phyloP scores from a whole-genome alignment of 768 basidiomycete genomes.

The Candolleomyces eurysporus region DNA sequence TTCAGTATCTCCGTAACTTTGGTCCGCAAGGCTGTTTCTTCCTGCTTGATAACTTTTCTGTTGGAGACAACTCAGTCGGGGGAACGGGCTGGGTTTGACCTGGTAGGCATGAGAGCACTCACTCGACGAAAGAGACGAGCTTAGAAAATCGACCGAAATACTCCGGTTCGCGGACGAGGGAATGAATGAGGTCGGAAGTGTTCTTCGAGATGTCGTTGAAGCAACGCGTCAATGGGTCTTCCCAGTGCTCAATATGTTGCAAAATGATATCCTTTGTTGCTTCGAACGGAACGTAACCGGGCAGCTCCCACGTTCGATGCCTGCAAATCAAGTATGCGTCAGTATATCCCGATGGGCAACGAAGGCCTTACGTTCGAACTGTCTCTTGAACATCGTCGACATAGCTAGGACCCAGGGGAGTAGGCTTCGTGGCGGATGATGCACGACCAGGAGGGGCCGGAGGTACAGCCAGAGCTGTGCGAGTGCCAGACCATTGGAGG shows the following conservation, averaged over 20 bases:
- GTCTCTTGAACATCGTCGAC: not conserved
- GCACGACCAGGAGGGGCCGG: no score
- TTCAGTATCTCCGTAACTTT: slow-evolving; percentile 16
- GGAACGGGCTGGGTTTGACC: no score
- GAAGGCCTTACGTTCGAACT: slow-evolving; percentile 6
- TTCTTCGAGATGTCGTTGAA: slow-evolving; percentile 6
- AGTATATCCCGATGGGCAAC: not conserved
- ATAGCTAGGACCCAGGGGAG: no score
- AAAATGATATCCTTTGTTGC: slow-evolving; percentile 12
- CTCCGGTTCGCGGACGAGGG: slow-evolving; percentile 4
- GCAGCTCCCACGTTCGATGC: slow-evolving; percentile 13
- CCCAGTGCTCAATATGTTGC: slow-evolving; percentile 12
- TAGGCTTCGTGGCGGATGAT: no score
- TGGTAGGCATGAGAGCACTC: not conserved
- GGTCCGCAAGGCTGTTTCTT: not conserved
- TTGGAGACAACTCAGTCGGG: not conserved
- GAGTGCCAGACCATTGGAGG: not conserved
- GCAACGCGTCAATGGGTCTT: slow-evolving; percentile 8
- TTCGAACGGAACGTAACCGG: slow-evolving; percentile 12
- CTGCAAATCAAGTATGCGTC: not conserved
- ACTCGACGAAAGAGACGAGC: slow-evolving; percentile 10
- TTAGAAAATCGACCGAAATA: slow-evolving; percentile 9
- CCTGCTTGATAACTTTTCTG: not conserved
- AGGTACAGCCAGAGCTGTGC: no score
- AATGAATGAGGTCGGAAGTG: not conserved